Evolutionary conservation across 495 filamentous ascomycete genomes (phyloP), one percentile per base, ranked within the genome.

Genomic region (Lindgomyces ingoldianus): DNA sequence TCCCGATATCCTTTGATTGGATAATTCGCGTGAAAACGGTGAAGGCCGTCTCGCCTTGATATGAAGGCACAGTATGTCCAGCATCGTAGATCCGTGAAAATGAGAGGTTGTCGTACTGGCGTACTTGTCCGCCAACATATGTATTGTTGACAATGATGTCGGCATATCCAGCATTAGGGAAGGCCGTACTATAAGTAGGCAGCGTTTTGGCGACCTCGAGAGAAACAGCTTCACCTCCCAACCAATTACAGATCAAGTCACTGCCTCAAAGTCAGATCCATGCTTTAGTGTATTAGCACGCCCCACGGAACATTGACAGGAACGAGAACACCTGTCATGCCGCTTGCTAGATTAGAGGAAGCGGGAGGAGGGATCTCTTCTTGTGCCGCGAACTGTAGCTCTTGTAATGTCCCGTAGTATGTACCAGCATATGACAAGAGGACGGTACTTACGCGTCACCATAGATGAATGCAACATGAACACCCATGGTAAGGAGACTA

Each of bases 101-200:
- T 50, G 71, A 74, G 9, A 78, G 70, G 51, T 77, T 78, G 33
- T 75, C 75, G 63, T 69, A 77, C 49, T 78, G 75, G 18, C 75
- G 70, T 9, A 76, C 75, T 26, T 58, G 68, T 27, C 76, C 76
- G 27, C 74, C 74, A 53, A 75, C 62, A 60, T 75, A 76, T 33
- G 65, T 62, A 72, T 63, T 71, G 57, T 76, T 80, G 26, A 81
- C 77, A 76, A 81, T 66, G 81, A 85, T 76, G 76, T 79, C 70
- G 82, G 85, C 47, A 72, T 79, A 77, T 46, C 75, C 75, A 16
- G 75, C 72, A 22, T 64, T 67, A 33, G 80, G 75, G 68, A 86
- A 87, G 9, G 75, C 78, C 12, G 82, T 81, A 26, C 72, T 76
- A 69, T 85, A 87, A 39, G 78, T 77, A 42, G 68, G 42, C 1